Evolutionary conservation across 345 rosid genomes (phyloP).

Genomic region (Populus alba): DNA sequence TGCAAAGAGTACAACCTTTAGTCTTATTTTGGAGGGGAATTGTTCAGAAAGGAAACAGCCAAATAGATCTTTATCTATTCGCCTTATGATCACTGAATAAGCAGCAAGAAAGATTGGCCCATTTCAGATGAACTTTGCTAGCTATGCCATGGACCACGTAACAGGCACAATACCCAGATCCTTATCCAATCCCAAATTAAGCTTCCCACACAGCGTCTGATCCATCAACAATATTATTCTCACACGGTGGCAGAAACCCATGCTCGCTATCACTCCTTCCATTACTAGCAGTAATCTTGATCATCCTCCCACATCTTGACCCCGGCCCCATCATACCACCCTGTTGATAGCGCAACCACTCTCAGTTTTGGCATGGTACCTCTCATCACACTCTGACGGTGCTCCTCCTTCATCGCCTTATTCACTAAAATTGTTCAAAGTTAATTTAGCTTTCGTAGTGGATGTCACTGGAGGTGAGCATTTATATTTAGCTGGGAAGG

Average conservation of each 20-base stretch:
- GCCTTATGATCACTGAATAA: no score
- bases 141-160: slow-evolving; percentile 40
- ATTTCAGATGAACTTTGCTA: no score
- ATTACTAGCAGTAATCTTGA: slow-evolving; percentile 27
- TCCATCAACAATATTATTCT: slow-evolving; percentile 40
- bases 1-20: no score
- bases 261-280: slow-evolving; percentile 35
- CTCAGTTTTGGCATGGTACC: slow-evolving; percentile 20
- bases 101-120: no score
- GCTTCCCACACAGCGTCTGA: slow-evolving; percentile 42
- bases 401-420: slow-evolving; percentile 35
- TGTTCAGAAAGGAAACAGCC: no score
- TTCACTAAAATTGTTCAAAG: slow-evolving; percentile 36
- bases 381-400: slow-evolving; percentile 29
- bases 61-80: no score
- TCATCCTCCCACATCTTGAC: slow-evolving; percentile 31
- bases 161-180: slow-evolving; percentile 35
- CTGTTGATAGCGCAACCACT: slow-evolving; percentile 39
- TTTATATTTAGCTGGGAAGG: background rate
- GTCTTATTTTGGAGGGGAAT: no score
- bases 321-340: slow-evolving; percentile 38
- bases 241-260: slow-evolving; percentile 32
- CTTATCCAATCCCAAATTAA: slow-evolving; percentile 26
- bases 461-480: slow-evolving; percentile 38
- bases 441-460: slow-evolving; percentile 23